Conservation (phyloP, 768 basidiomycete genomes). For the Lentinula aciculospora region DNA sequence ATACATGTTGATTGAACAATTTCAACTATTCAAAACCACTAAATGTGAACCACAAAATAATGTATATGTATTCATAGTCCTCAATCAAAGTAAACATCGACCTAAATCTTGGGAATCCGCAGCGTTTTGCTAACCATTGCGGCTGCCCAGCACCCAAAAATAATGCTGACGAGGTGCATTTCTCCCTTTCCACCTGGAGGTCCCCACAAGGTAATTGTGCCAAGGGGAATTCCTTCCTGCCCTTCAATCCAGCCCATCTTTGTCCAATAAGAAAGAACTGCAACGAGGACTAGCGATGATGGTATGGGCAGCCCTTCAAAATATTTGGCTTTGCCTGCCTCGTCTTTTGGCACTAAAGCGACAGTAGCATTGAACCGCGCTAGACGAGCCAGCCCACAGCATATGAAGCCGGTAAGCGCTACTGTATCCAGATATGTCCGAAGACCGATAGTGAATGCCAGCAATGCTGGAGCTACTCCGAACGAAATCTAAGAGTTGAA, state of each 20-base stretch:
- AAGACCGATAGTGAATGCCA: constrained; percentile 88
- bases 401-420: constrained; percentile 84
- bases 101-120: constrained; percentile 70
- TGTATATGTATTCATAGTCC: not conserved
- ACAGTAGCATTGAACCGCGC: constrained; percentile 99
- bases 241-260: constrained; percentile 82
- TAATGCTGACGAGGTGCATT: constrained; percentile 68
- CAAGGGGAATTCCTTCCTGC: constrained; percentile 68
- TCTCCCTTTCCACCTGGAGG: constrained; percentile 71
- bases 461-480: constrained; percentile 92
- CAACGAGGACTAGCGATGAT: constrained; percentile 77
- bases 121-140: constrained; percentile 99
- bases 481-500: constrained; percentile 74
- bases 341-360: constrained; percentile 86
- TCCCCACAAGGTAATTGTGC: constrained; percentile 73
- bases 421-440: constrained; percentile 89
- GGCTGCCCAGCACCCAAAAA: constrained; percentile 87
- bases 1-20: not conserved
- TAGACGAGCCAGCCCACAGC: constrained; percentile 92
- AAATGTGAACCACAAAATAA: not conserved
- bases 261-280: constrained; percentile 74
- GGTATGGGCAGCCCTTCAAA: constrained; percentile 99
- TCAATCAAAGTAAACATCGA: not conserved
- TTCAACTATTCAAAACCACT: not conserved
- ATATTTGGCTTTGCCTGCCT: constrained; percentile 82